phyloP scores from a whole-genome alignment of 495 filamentous ascomycete genomes.

The Neurospora sp. region DNA sequence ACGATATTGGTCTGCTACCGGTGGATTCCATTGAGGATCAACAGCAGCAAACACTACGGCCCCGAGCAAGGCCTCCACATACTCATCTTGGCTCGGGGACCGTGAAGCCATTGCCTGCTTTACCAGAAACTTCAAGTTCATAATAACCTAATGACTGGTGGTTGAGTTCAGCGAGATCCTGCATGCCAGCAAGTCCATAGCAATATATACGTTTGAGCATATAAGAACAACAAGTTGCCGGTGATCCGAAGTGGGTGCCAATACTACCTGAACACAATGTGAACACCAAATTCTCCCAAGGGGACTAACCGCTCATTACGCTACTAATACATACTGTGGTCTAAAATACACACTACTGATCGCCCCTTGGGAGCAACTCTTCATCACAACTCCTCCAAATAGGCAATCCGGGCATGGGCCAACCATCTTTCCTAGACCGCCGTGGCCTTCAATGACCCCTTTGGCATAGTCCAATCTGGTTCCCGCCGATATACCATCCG shows the following conservation, averaged over 20 bases:
- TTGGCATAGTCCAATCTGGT: slow-evolving; percentile 23
- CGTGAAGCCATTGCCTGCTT: slow-evolving; percentile 40
- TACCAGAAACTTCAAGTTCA: slow-evolving; percentile 35
- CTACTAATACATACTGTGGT: background rate
- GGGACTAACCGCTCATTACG: background rate
- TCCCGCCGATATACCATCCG: slow-evolving; percentile 7
- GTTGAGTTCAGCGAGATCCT: background rate
- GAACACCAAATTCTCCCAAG: background rate
- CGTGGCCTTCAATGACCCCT: slow-evolving; percentile 17
- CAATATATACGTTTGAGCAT: background rate
- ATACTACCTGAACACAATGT: background rate
- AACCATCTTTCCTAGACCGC: slow-evolving; percentile 26
- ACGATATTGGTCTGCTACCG: background rate
- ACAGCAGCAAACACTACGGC: background rate
- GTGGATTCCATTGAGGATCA: background rate
- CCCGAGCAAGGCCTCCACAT: background rate
- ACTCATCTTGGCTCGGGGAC: slow-evolving; percentile 14
- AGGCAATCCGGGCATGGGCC: slow-evolving; percentile 16
- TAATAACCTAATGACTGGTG: background rate
- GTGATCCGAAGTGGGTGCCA: background rate
- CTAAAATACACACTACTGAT: background rate
- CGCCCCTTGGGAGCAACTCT: background rate
- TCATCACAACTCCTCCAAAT: slow-evolving; percentile 13
- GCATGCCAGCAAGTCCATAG: background rate
- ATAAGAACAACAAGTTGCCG: background rate